Percentiles rank a stretch among this genome's conserved stretches.
phyloP scores from a whole-genome alignment of 2,329 filamentous ascomycete genomes.

The Botrytis hyacinthi region DNA sequence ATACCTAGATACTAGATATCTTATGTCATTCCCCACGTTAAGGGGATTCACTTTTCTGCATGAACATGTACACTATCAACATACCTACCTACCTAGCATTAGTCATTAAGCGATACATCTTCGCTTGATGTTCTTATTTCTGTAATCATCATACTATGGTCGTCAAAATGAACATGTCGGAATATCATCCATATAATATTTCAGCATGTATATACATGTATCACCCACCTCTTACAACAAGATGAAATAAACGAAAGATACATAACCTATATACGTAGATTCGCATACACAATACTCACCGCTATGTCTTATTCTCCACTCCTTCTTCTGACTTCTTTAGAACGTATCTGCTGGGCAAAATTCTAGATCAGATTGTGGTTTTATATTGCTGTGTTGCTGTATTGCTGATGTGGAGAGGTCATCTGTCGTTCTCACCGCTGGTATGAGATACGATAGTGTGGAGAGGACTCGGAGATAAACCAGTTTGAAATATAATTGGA shows the following conservation, averaged over 20 bases:
- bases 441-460: background rate
- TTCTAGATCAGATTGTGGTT: background rate
- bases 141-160: background rate
- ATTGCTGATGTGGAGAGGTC: background rate
- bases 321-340: background rate
- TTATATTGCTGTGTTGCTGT: background rate
- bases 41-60: background rate
- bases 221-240: background rate
- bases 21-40: background rate
- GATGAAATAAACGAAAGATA: background rate
- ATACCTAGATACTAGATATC: too few species aligned
- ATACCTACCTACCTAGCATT: background rate
- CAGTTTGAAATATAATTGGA: background rate
- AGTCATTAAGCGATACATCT: background rate
- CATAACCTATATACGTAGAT: background rate
- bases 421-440: background rate
- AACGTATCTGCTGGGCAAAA: too few species aligned
- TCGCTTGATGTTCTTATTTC: background rate
- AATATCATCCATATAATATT: rapidly evolving
- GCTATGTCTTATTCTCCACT: background rate
- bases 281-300: background rate
- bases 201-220: background rate
- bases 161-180: background rate
- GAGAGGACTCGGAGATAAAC: background rate
- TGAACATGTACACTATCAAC: background rate